Base-by-base conservation (phyloP, 2,329 filamentous ascomycete species). In the Didymella glomerata region DNA sequence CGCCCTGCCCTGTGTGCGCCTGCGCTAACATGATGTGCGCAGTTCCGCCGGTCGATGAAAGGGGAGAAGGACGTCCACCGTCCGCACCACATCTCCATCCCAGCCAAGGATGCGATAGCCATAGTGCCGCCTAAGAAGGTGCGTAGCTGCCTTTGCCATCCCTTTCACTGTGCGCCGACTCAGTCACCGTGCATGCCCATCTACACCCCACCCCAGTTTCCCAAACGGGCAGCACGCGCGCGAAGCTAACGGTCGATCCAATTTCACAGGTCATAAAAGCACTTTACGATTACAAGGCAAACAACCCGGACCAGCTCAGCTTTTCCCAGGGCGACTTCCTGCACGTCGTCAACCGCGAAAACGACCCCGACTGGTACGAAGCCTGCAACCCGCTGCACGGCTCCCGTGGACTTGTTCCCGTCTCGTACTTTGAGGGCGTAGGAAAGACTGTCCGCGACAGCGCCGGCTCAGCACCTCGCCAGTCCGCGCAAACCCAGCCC, bases 251-350 rank as follows among this genome's bases (percentile, higher is more conserved):
- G 13, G 60, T 47, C 57, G 48, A 62, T 58, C 62, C 63, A 61
- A 66, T 71, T 61, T 65, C 63, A 50, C 72, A 97, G 93, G 93
- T 99, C 61, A 99, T 99, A 78, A 93, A 94, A 83, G 95, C 95
- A 28, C 89, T 97, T 59, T 97, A 96, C 84, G 93, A 97, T 78
- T 97, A 96, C 84, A 92, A 96, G 72, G 91, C 93, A 60, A 87
- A 88, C 61, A 81, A 81, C 51, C 90, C 94, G 76, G 89, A 65
- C 57, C 75, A 78, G 46, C 84, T 99, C 71, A 90, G 90, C 76
- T 99, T 99, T 80, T 92, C 89, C 66, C 91, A 92, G 76, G 95
- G 95, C 73, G 95, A 99, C 78, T 99, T 98, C 79, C 95, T 99
- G 77, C 94, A 98, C 82, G 95, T 99, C 65, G 94, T 98, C 77